Evolutionary conservation across 495 filamentous ascomycete genomes (phyloP), one percentile per base, ranked within the genome.

Genomic region (Aspergillus ellipticus): DNA sequence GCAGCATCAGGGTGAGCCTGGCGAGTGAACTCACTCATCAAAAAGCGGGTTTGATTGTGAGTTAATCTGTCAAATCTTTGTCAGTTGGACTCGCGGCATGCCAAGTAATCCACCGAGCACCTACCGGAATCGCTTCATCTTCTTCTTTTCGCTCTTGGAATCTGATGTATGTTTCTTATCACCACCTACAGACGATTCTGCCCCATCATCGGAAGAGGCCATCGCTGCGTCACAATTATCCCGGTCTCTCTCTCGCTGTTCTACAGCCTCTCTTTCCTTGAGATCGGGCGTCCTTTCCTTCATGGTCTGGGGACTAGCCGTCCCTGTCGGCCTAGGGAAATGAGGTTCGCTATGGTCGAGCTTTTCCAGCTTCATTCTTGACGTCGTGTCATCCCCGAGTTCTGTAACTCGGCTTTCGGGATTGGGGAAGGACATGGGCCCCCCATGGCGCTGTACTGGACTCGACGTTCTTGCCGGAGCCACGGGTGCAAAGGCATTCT

Each of bases 1-100:
- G 90, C 89, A 28, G 93, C 92, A 69, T 97, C 92, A 11, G 93
- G 93, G 74, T 97, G 93, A 19, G 93, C 89, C 63, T 97, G 91
- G 60, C 93, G 90, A 49, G 90, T 89, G 64, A 97, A 97, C 72
- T 97, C 93, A 68, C 90, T 97, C 91, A 96, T 95, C 50, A 97
- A 75, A 63, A 96, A 97, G 26, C 93, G 84, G 22, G 93, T 97
- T 80, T 97, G 93, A 61, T 94, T 94, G 66, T 97, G 93, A 11
- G 93, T 97, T 59, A 97, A 84, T 57, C 93, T 97, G 64, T 24
- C 16, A 53, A 31, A 39, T 48, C 54, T 42, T n/a, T n/a, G n/a
- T n/a, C n/a, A n/a, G n/a, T n/a, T n/a, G n/a, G n/a, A n/a, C n/a
- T n/a, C n/a, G n/a, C n/a, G n/a, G n/a, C n/a, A n/a, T n/a, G n/a